Evolutionary conservation across 345 rosid genomes (phyloP).

Genomic region (Eucalyptus brandiana): DNA sequence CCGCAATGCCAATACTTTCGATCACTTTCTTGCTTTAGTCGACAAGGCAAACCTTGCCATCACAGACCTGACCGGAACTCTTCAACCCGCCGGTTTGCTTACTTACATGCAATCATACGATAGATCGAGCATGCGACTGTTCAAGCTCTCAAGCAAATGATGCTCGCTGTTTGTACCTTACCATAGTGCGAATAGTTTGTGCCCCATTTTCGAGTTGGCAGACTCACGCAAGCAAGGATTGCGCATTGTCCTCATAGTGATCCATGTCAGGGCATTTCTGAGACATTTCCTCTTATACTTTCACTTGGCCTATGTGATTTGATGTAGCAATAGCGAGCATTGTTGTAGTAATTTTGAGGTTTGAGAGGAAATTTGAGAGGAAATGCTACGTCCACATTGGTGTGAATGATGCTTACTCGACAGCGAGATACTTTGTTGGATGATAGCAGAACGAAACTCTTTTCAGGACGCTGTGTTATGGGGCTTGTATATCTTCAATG

Average conservation of each 20-base stretch:
- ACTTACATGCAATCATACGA: background rate
- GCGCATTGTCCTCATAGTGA: background rate
- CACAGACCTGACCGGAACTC: slow-evolving; percentile 31
- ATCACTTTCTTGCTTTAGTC: slow-evolving; percentile 35
- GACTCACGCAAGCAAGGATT: background rate
- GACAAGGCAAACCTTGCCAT: slow-evolving; percentile 33
- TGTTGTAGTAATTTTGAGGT: background rate
- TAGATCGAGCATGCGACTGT: background rate
- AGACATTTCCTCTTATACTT: background rate
- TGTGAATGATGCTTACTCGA: background rate
- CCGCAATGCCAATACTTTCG: slow-evolving; percentile 56
- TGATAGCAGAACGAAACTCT: background rate
- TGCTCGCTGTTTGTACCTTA: background rate
- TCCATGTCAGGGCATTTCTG: background rate
- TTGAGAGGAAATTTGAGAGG: background rate
- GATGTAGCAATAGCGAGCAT: background rate
- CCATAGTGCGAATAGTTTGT: background rate
- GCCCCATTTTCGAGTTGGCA: background rate
- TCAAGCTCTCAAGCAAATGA: background rate
- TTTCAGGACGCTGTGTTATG: background rate
- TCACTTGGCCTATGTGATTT: background rate
- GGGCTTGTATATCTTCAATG: background rate
- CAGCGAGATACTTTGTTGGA: background rate
- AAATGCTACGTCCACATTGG: background rate
- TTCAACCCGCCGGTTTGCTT: slow-evolving; percentile 44